Conservation (phyloP, 352 stramenopile species). For the Blastocystis sp. region DNA sequence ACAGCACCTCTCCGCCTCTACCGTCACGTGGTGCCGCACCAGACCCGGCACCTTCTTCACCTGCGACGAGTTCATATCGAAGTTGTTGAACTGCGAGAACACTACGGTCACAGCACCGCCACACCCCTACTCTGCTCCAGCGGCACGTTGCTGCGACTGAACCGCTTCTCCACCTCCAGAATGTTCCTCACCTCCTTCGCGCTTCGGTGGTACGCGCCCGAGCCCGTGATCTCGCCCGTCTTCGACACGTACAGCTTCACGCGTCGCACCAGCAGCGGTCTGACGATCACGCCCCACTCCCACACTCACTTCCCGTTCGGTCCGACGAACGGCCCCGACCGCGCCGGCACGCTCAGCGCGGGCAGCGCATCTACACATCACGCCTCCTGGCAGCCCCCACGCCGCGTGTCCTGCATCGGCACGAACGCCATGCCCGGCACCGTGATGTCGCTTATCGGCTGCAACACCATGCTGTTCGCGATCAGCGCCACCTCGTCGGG, state of each 20-base stretch:
- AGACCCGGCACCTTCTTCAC: not conserved
- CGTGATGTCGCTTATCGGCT: not conserved
- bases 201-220: not conserved
- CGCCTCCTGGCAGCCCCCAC: not conserved
- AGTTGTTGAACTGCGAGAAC: not conserved
- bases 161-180: not conserved
- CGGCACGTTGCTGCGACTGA: not conserved
- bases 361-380: not conserved
- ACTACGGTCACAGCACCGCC: not conserved
- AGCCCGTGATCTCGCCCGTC: not conserved
- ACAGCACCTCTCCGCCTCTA: not conserved
- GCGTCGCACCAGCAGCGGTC: conserved; percentile 21
- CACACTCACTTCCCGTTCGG: conserved; percentile 3
- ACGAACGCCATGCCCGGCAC: not conserved
- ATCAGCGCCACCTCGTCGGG: not conserved
- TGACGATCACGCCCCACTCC: not conserved
- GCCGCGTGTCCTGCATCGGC: not conserved
- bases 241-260: conserved; percentile 43
- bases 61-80: not conserved
- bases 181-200: conserved; percentile 31
- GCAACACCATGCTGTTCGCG: not conserved
- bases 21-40: not conserved
- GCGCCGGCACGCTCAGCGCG: not conserved
- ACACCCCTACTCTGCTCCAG: not conserved
- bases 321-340: not conserved